Evolutionary conservation across 2,329 filamentous ascomycete species (phyloP), one percentile per base, ranked within the genome.

Genomic region (Penicillium sclerotiorum): DNA sequence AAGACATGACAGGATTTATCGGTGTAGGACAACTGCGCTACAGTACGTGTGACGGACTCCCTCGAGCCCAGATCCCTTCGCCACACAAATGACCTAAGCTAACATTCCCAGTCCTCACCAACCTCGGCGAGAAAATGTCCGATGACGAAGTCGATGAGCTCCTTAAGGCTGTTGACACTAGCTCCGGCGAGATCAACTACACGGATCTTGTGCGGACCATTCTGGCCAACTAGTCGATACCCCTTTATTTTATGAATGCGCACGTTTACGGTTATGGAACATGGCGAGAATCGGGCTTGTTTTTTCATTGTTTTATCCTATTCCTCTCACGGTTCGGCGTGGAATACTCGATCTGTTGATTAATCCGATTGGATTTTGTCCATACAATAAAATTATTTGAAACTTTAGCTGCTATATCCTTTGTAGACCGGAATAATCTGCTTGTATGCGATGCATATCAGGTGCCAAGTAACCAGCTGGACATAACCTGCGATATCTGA

Each of bases 71-170:
- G 3, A 22, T 3, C 7, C 32, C 15, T 7, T 15, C n/a, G n/a
- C 13, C 21, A 9, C 20, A 39, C 2, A 12, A 23, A 8, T 12
- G 22, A 11, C 4, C 7, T 17, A 44, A 40, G 28, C 49, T 52
- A 32, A 25, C 47, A 49, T 46, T 15, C 22, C 2, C 22, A 80
- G 93, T 99, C 71, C 77, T 99, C 67, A 99, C 94, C 49, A 97
- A 97, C 72, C 77, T 99, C 65, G 94, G 94, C 66, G 94, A 99
- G 86, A 97, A 97, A 82, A 96, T 99, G 91, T 90, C 88, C 55
- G 93, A 99, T 66, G 94, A 97, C 58, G 94, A 99, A 80, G 94
- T 99, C 41, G 93, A 97, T 73, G 94, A 99, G 82, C 82, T 99
- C 69, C 86, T 99, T 73, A 99, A 97, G 86, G 91, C 92, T 0